Evolutionary conservation across 106 monocot species (phyloP).

Genomic region (Acorus calamus): DNA sequence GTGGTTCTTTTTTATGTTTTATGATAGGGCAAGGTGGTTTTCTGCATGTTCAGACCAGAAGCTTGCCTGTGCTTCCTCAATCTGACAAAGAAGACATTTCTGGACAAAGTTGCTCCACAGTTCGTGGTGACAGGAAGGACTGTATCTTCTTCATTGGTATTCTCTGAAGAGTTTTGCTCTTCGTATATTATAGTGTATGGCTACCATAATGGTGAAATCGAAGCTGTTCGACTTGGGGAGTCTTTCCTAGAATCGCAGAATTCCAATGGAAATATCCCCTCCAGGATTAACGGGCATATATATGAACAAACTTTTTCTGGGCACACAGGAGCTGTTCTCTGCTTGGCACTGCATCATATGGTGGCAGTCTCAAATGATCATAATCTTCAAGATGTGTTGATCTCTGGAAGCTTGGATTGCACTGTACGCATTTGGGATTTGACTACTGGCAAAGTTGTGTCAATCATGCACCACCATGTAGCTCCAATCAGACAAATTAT

Average conservation of each 20-base stretch:
- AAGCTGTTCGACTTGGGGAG: conserved; percentile 45
- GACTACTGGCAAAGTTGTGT: conserved; percentile 41
- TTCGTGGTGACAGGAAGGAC: conserved; percentile 7
- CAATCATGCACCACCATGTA: conserved; percentile 81
- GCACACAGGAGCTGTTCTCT: conserved; percentile 68
- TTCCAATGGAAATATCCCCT: conserved; percentile 5
- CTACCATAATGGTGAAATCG: conserved; percentile 77
- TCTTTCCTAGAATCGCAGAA: conserved; percentile 17
- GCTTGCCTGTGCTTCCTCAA: neutral
- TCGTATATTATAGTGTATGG: conserved; percentile 86
- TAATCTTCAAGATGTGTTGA: conserved; percentile 19
- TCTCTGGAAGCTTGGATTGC: conserved; percentile 83
- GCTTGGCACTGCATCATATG: conserved; percentile 71
- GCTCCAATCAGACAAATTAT: conserved; percentile 82
- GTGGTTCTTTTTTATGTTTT: conserved; percentile 3
- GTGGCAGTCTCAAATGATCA: conserved; percentile 11
- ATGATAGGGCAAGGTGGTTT: conserved; percentile 51
- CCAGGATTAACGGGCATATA: conserved; percentile 11
- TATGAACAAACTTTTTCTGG: conserved; percentile 44
- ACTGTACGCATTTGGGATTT: conserved; percentile 88
- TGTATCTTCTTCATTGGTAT: conserved; percentile 74
- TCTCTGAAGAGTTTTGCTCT: conserved; percentile 51
- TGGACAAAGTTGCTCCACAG: neutral
- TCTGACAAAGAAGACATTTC: conserved; percentile 5
- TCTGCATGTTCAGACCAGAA: conserved; percentile 7